Evolutionary conservation across 2,329 filamentous ascomycete genomes (phyloP).

Genomic region (Fusarium domesticum): DNA sequence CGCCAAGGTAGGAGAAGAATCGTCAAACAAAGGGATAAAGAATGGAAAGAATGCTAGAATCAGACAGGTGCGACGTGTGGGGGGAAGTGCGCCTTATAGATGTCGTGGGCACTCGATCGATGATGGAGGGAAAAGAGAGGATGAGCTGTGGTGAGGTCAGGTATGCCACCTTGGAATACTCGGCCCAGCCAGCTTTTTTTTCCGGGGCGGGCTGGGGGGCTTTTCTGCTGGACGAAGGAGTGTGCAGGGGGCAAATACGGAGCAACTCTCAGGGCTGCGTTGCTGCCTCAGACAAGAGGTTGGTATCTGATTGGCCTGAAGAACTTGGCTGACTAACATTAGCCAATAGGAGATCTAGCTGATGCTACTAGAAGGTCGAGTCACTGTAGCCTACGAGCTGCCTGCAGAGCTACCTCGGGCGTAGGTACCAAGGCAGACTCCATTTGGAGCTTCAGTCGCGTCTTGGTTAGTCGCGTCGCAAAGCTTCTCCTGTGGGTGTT

Average conservation of each 20-base stretch:
- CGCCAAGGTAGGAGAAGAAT: not conserved
- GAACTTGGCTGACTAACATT: constrained; percentile 23
- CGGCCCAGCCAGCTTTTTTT: constrained; percentile 35
- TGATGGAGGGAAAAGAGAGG: constrained; percentile 16
- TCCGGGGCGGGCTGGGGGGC: constrained; percentile 7
- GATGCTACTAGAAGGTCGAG: constrained; percentile 22
- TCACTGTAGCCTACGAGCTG: constrained; percentile 31
- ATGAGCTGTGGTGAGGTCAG: constrained; percentile 27
- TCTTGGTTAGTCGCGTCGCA: constrained; percentile 29
- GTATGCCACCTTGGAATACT: constrained; percentile 13
- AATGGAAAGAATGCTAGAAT: constrained; percentile 11
- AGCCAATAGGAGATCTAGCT: constrained; percentile 29
- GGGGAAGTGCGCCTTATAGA: not conserved
- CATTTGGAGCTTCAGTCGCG: constrained; percentile 13
- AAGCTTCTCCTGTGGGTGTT: constrained; percentile 4
- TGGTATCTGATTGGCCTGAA: constrained; percentile 30
- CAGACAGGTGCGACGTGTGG: not conserved
- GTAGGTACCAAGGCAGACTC: constrained; percentile 30
- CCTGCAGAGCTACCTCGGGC: constrained; percentile 26
- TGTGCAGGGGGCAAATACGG: no score
- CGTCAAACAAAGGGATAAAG: constrained; percentile 1
- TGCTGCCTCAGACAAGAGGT: constrained; percentile 39
- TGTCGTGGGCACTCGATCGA: not conserved
- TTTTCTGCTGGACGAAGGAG: constrained; percentile 12
- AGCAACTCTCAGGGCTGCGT: constrained; percentile 22